Evolutionary conservation across 108 stramenopile genomes (phyloP).

Genomic region (Nitzschia sp.): DNA sequence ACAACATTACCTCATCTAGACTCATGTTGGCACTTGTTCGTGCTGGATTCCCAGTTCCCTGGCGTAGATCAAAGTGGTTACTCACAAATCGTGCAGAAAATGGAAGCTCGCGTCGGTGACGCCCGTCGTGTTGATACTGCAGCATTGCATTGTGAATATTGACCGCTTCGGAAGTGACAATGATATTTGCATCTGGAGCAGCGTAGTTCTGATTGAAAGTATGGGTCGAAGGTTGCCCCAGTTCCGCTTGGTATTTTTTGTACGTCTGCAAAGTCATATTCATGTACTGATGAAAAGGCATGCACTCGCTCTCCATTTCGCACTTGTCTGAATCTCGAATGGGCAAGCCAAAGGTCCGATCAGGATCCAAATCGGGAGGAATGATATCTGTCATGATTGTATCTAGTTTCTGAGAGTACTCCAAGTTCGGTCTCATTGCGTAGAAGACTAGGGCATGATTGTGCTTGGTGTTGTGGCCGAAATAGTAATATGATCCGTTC

Average conservation of each 20-base stretch:
- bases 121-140: neutral
- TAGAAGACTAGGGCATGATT: constrained; percentile 39
- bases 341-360: constrained; percentile 34
- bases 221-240: neutral
- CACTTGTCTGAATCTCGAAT: constrained; percentile 62
- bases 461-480: constrained; percentile 6
- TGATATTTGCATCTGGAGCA: constrained; percentile 12
- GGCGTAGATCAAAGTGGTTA: constrained; percentile 35
- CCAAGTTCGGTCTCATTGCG: constrained; percentile 35
- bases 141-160: constrained; percentile 22
- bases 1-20: constrained; percentile 35
- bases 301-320: constrained; percentile 43
- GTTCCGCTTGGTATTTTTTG: constrained; percentile 3
- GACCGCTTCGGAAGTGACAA: constrained; percentile 43
- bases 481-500: constrained; percentile 8
- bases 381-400: constrained; percentile 11
- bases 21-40: neutral
- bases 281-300: constrained; percentile 40
- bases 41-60: constrained; percentile 34
- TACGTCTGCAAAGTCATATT: constrained; percentile 23
- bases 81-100: constrained; percentile 33
- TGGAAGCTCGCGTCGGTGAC: neutral
- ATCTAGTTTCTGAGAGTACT: constrained; percentile 11
- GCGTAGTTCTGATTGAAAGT: neutral
- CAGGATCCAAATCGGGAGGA: constrained; percentile 20